Conservation (phyloP, 352 stramenopile species). For the Phytopythium chamaehyphon region DNA sequence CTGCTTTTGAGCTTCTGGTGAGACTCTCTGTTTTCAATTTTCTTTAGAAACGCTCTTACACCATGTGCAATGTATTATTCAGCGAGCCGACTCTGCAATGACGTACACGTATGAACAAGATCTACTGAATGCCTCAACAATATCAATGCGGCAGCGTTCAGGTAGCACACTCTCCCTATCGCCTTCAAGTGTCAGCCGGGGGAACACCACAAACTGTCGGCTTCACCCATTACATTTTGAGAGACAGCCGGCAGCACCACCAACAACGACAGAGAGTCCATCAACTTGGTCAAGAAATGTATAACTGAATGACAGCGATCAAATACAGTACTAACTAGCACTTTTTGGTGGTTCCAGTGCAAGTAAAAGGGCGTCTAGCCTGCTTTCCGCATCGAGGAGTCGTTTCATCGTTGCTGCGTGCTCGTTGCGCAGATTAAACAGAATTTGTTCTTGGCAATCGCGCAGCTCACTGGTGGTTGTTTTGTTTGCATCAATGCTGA, state of each 20-base stretch:
- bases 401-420: conserved; percentile 35
- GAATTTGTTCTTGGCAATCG: conserved; percentile 35
- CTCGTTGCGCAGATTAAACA: conserved; percentile 39
- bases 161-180: conserved; percentile 7
- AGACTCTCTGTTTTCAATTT: not conserved
- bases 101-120: conserved; percentile 44
- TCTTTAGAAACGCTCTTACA: conserved; percentile 5
- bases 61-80: not conserved
- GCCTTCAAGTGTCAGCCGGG: conserved; percentile 6
- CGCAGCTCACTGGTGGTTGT: conserved; percentile 39
- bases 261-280: conserved; percentile 5
- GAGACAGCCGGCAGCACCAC: not conserved
- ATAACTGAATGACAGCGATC: too few relatives aligned
- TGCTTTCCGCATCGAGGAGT: conserved; percentile 34
- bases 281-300: too few relatives aligned
- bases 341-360: too few relatives aligned
- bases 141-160: conserved; percentile 41
- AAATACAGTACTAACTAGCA: too few relatives aligned
- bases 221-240: conserved; percentile 2
- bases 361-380: conserved; percentile 29
- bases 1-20: conserved; percentile 44
- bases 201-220: conserved; percentile 1
- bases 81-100: conserved; percentile 31
- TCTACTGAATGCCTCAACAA: conserved; percentile 51
- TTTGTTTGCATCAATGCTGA: conserved; percentile 30